Percentiles rank a stretch among this genome's conserved stretches.
phyloP scores from a whole-genome alignment of 2,329 filamentous ascomycete genomes.

The Coniochaeta pulveracea region DNA sequence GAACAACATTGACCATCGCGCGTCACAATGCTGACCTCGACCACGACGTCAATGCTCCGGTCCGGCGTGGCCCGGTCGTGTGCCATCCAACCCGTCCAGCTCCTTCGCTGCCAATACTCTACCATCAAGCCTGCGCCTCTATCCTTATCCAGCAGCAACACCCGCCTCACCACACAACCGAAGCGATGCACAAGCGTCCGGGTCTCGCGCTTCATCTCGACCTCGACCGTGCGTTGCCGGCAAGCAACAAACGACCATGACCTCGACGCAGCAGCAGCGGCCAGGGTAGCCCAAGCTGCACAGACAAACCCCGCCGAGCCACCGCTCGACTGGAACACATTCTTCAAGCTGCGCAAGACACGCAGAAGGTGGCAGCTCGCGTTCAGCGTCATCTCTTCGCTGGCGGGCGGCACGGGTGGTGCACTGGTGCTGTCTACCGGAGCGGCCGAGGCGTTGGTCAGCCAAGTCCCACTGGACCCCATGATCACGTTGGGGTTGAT shows the following conservation, averaged over 20 bases:
- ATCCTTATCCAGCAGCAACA: slow-evolving; percentile 10
- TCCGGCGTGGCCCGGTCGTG: slow-evolving; percentile 17
- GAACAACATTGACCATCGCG: slow-evolving; percentile 2
- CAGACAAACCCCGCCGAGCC: slow-evolving; percentile 19
- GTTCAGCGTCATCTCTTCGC: slow-evolving; percentile 58
- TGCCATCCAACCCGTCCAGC: slow-evolving; percentile 14
- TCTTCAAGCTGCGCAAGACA: slow-evolving; percentile 80
- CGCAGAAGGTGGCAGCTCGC: slow-evolving; percentile 74
- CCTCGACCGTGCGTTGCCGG: slow-evolving; percentile 11
- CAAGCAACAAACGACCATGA: slow-evolving; percentile 4
- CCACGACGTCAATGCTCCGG: slow-evolving; percentile 19
- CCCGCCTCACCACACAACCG: slow-evolving; percentile 5
- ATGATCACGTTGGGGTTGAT: slow-evolving; percentile 75
- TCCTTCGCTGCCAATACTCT: slow-evolving; percentile 18
- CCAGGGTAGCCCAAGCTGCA: slow-evolving; percentile 13
- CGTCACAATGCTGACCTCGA: slow-evolving; percentile 21
- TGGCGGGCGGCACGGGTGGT: slow-evolving; percentile 50
- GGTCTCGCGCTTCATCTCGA: slow-evolving; percentile 7
- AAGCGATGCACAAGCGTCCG: slow-evolving; percentile 6
- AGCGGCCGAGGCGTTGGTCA: slow-evolving; percentile 59
- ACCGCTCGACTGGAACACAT: slow-evolving; percentile 77
- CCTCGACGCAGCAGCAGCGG: slow-evolving; percentile 10
- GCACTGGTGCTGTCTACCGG: slow-evolving; percentile 57
- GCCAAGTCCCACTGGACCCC: slow-evolving; percentile 74
- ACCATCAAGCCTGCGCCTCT: slow-evolving; percentile 12